These are phyloP conservation scores for Casaregolazyma lundiana DNA, from an alignment of 1,139 yeast species.

Conservation along the genomic window DNA sequence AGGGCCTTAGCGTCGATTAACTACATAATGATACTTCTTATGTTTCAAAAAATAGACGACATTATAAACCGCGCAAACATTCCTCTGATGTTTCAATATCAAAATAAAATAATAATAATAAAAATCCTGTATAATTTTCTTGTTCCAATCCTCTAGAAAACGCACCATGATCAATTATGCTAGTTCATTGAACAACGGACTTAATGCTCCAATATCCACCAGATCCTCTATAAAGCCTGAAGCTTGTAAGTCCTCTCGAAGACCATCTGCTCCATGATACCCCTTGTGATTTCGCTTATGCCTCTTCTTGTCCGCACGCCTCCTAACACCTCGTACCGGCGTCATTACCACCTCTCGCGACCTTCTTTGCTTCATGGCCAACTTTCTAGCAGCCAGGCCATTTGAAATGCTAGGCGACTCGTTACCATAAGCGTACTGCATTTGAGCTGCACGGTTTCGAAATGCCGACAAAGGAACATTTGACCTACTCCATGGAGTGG, in stretches of 20 bases:
- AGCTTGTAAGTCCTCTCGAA: slow-evolving; percentile 17
- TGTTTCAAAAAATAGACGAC: background rate
- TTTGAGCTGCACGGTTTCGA: slow-evolving; percentile 62
- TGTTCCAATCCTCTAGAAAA: background rate
- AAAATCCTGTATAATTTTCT: background rate
- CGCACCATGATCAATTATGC: slow-evolving; percentile 16
- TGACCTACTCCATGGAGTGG: slow-evolving; percentile 28
- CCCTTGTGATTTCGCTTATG: slow-evolving; percentile 19
- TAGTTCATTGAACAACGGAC: slow-evolving; percentile 33
- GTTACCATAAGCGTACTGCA: slow-evolving; percentile 5
- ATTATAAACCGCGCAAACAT: background rate
- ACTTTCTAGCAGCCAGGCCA: background rate
- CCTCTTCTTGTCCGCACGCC: slow-evolving; percentile 18
- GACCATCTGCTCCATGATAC: slow-evolving; percentile 15
- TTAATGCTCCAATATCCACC: slow-evolving; percentile 34
- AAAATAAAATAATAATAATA: background rate
- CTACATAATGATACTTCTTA: background rate
- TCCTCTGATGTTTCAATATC: background rate
- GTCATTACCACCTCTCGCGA: slow-evolving; percentile 34
- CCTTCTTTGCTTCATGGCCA: slow-evolving; percentile 14
- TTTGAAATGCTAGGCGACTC: background rate
- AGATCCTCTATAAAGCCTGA: slow-evolving; percentile 34
- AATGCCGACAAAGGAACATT: slow-evolving; percentile 85
- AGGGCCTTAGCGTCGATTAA: slow-evolving; percentile 3
- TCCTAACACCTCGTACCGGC: slow-evolving; percentile 27